These are phyloP conservation scores for Cutaneotrichosporon sp. DNA, from an alignment of 1,284 basidiomycete genomes.

Conservation along the genomic window DNA sequence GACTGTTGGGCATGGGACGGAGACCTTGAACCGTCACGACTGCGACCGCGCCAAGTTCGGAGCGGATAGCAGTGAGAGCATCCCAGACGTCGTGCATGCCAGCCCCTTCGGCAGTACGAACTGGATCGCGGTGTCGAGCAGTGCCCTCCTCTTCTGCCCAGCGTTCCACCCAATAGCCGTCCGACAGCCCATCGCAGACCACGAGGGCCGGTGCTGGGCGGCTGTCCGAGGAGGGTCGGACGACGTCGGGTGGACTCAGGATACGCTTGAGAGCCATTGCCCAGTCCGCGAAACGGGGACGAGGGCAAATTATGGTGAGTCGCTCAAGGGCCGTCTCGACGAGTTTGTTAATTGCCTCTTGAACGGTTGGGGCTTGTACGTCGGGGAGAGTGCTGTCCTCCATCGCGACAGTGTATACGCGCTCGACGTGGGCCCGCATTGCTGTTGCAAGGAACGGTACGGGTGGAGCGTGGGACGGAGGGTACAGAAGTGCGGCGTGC, in stretches of 20 bases:
- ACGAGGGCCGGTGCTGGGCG: constrained; percentile 21
- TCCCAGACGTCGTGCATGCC: constrained; percentile 38
- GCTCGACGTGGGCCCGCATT: constrained; percentile 30
- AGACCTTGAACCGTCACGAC: constrained; percentile 38
- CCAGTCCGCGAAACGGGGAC: constrained; percentile 12
- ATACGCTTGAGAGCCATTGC: constrained; percentile 23
- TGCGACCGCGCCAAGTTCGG: constrained; percentile 36
- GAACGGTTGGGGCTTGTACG: neutral
- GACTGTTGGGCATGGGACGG: constrained; percentile 18
- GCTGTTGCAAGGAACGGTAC: constrained; percentile 15
- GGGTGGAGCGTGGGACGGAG: constrained; percentile 24
- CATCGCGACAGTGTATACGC: constrained; percentile 6
- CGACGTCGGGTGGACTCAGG: neutral
- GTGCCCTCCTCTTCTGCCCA: constrained; percentile 33
- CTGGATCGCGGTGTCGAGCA: neutral
- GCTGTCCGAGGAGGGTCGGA: neutral
- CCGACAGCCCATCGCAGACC: constrained; percentile 41
- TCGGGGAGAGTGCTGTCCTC: neutral
- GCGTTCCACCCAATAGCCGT: constrained; percentile 39
- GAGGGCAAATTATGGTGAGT: neutral
- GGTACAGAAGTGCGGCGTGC: constrained; percentile 28
- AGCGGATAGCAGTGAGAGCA: constrained; percentile 31
- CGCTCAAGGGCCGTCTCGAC: constrained; percentile 6
- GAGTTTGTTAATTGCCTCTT: constrained; percentile 11
- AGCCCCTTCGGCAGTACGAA: constrained; percentile 19